Evolutionary conservation across 192 early-diverging fungal species (phyloP), one percentile per base, ranked within the genome.

Genomic region (Chytriomyces confervae): DNA sequence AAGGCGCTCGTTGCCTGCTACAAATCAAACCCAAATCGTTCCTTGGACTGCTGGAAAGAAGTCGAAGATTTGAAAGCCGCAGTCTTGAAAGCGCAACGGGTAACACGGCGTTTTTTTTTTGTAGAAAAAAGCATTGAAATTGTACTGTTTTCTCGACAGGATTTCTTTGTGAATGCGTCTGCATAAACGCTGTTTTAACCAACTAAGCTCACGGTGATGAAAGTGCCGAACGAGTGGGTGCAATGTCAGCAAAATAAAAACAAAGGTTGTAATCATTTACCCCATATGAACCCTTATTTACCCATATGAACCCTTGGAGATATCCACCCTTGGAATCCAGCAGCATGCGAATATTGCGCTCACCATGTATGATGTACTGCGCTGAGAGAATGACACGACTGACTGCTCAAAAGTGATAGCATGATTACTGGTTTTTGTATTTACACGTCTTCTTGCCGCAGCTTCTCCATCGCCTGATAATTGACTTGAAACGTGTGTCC

Each of bases 41-140:
- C 86, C 7, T 79, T 91, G 73, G 87, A 91, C 75, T 91, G 88
- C 81, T 91, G 90, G 90, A 83, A 80, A 24, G 90, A 91, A 80
- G 87, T 91, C 24, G 85, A 88, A 76, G 86, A 86, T 67, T 80
- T 91, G 64, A 91, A 91, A 69, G 76, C 72, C 23, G 79, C 70
- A 10, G 80, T 77, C 27, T 79, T 76, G 74, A 67, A 77, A 44
- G 83, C 86, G 47, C 80, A 81, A 61, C 75, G 75, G 77, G 84
- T 83, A 76, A 20, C 16, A 57, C 53, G 53, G 16, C 20, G 1
- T 20, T 57, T 20, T n/a, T n/a, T 57, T 2, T 57, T 57, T 36
- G 0, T 27, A 27, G 0, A 27, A 27, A 27, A 27, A 27, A 36
- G 2, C 36, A 4, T 36, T 36, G 36, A 36, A 36, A 36, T 36